Evolutionary conservation across 1,284 basidiomycete genomes (phyloP).

Genomic region (Filobasidium uniguttulatum): DNA sequence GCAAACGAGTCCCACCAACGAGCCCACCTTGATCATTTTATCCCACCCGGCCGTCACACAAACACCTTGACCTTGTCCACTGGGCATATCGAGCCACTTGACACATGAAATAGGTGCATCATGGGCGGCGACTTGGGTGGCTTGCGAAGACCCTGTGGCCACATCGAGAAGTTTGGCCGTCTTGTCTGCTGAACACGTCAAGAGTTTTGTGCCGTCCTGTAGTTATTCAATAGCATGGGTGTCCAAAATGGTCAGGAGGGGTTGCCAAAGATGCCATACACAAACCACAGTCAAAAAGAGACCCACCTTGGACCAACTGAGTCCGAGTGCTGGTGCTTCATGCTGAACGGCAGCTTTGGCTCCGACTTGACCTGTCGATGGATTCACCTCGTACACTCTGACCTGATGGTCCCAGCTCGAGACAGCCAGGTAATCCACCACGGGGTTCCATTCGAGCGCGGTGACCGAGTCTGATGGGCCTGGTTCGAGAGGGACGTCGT

Average conservation of each 20-base stretch:
- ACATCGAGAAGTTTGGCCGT: conserved; percentile 69
- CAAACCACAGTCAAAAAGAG: neutral
- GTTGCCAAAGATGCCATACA: conserved; percentile 1
- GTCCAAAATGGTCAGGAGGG: neutral
- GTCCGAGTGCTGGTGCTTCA: conserved; percentile 64
- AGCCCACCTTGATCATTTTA: conserved; percentile 63
- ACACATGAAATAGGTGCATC: conserved; percentile 67
- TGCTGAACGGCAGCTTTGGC: conserved; percentile 73
- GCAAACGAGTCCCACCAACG: neutral
- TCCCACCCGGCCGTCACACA: conserved; percentile 84
- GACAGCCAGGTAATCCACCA: conserved; percentile 58
- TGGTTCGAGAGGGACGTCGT: conserved; percentile 11
- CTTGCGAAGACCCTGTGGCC: conserved; percentile 46
- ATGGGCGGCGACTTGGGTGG: conserved; percentile 64
- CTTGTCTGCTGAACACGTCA: conserved; percentile 79
- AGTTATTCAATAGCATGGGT: neutral
- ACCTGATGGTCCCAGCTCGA: conserved; percentile 69
- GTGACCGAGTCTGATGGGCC: conserved; percentile 58
- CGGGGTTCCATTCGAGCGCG: conserved; percentile 49
- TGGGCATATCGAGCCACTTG: conserved; percentile 56
- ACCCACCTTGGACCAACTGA: conserved; percentile 61
- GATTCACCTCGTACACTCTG: conserved; percentile 45
- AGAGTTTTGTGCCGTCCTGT: conserved; percentile 61
- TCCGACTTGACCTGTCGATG: conserved; percentile 42
- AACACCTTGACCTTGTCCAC: conserved; percentile 43